phyloP scores from a whole-genome alignment of 2,329 filamentous ascomycete genomes.

The Didymella lethalis region DNA sequence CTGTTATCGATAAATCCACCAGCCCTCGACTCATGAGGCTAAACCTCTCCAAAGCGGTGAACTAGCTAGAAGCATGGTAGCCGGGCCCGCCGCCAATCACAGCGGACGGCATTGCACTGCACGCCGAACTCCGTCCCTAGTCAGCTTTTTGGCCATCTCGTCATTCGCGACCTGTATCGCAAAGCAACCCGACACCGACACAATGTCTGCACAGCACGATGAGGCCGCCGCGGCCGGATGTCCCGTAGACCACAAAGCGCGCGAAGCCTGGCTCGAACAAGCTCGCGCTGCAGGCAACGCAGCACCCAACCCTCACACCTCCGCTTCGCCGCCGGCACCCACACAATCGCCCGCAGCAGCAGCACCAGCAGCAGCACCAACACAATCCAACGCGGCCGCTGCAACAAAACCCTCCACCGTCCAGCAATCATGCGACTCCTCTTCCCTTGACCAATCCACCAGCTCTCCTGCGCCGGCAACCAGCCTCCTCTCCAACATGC shows the following conservation, averaged over 20 bases:
- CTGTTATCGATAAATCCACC: conserved; percentile 9
- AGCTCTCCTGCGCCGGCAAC: conserved; percentile 31
- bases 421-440: conserved; percentile 50
- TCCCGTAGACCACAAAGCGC: conserved; percentile 89
- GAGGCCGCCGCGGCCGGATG: conserved; percentile 61
- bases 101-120: conserved; percentile 13
- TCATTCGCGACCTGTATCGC: conserved; percentile 25
- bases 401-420: conserved; percentile 29
- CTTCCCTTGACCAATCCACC: conserved; percentile 44
- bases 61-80: conserved; percentile 19
- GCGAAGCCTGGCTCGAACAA: conserved; percentile 84
- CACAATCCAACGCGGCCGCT: conserved; percentile 13
- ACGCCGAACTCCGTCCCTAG: conserved; percentile 32
- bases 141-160: conserved; percentile 34
- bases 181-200: conserved; percentile 15
- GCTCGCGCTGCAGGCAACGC: conserved; percentile 58
- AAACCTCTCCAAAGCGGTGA: conserved; percentile 25
- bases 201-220: conserved; percentile 36
- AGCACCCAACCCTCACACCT: conserved; percentile 31
- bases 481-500: conserved; percentile 41
- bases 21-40: conserved; percentile 15
- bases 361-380: conserved; percentile 28
- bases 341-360: conserved; percentile 24
- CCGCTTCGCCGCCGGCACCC: conserved; percentile 14
- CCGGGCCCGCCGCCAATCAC: conserved; percentile 29